Percentiles rank a stretch among this genome's conserved stretches.
Conservation (phyloP, 1,284 basidiomycete species). For the Marasmius fiardii region DNA sequence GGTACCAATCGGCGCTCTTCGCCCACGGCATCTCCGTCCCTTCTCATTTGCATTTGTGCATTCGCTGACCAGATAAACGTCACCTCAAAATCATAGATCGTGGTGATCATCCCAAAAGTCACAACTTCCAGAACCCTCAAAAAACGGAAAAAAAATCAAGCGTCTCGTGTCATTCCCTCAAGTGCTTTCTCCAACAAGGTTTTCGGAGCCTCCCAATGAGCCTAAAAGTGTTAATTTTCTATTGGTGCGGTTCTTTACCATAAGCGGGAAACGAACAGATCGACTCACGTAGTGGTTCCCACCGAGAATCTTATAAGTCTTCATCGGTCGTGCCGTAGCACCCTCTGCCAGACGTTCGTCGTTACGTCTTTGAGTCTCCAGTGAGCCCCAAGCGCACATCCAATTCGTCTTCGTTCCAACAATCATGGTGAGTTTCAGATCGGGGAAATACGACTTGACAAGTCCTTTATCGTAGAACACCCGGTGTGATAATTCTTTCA, state of each 20-base stretch:
- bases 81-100: too few relatives aligned
- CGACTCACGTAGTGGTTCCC: slow-evolving; percentile 8
- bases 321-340: neutral
- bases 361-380: slow-evolving; percentile 4
- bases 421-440: slow-evolving; percentile 3
- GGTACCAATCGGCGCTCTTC: too few relatives aligned
- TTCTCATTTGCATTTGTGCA: too few relatives aligned
- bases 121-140: too few relatives aligned
- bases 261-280: neutral
- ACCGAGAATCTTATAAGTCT: slow-evolving; percentile 1
- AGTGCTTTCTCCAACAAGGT: neutral
- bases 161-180: neutral
- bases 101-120: too few relatives aligned
- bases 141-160: too few relatives aligned
- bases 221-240: neutral
- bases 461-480: slow-evolving; percentile 5
- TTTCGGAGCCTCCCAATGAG: neutral
- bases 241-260: neutral
- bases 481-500: neutral
- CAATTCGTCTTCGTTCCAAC: slow-evolving; percentile 4
- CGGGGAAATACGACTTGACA: slow-evolving; percentile 1
- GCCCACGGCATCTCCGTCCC: too few relatives aligned
- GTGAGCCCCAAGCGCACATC: slow-evolving; percentile 4
- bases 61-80: too few relatives aligned
- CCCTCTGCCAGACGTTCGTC: neutral